Percentiles rank a stretch among this genome's conserved stretches.
These are phyloP conservation scores for Lanmaoa rubissima DNA, from an alignment of 768 basidiomycete genomes.

Conservation along the genomic window DNA sequence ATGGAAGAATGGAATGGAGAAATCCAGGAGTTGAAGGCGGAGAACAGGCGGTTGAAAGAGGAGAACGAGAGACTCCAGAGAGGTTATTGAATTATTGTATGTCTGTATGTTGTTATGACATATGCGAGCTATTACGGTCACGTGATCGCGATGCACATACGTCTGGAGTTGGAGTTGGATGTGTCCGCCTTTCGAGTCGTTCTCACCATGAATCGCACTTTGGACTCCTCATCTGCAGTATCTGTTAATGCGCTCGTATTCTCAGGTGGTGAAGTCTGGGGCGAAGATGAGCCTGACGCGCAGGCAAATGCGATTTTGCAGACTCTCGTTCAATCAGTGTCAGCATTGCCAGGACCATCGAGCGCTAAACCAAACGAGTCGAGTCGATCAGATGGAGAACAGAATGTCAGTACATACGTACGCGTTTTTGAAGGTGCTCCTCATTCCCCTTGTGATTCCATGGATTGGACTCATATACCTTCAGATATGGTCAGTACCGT, in stretches of 20 bases:
- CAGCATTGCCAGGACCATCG: slow-evolving; percentile 16
- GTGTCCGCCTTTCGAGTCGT: too few relatives aligned
- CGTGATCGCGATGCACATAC: slow-evolving; percentile 5
- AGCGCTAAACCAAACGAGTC: neutral
- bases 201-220: slow-evolving; percentile 5
- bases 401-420: slow-evolving; percentile 26
- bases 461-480: neutral
- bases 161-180: neutral
- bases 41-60: slow-evolving; percentile 55
- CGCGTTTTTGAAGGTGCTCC: slow-evolving; percentile 30
- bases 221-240: slow-evolving; percentile 11
- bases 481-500: slow-evolving; percentile 59
- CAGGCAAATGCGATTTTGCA: slow-evolving; percentile 2
- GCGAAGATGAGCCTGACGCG: slow-evolving; percentile 15
- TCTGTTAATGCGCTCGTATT: slow-evolving; percentile 30
- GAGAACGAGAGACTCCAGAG: slow-evolving; percentile 63
- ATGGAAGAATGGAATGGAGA: slow-evolving; percentile 65
- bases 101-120: neutral
- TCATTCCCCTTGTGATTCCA: neutral
- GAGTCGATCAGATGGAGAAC: slow-evolving; percentile 1
- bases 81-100: slow-evolving; percentile 27
- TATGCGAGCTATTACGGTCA: neutral
- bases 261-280: slow-evolving; percentile 26
- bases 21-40: slow-evolving; percentile 42
- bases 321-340: slow-evolving; percentile 5